Conservation (phyloP, 2,329 filamentous ascomycete species). For the Ascocoryne sarcoides region DNA sequence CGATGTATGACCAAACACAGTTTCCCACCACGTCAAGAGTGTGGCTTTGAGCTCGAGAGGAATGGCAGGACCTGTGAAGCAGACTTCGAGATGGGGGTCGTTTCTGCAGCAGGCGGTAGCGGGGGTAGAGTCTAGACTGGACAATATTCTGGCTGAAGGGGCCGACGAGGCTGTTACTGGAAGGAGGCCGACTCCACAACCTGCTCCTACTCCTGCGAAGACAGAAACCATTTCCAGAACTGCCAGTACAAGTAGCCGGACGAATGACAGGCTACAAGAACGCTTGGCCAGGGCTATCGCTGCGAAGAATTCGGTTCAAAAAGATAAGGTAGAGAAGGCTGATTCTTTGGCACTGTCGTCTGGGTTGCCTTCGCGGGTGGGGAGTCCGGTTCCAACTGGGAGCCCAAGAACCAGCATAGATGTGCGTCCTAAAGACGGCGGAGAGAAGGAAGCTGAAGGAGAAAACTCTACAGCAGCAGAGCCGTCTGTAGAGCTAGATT, state of each 20-base stretch:
- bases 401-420: slow-evolving; percentile 38
- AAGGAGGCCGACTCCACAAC: slow-evolving; percentile 9
- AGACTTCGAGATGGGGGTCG: slow-evolving; percentile 72
- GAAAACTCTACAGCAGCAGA: neutral
- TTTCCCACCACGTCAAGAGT: no score
- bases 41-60: no score
- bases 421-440: slow-evolving; percentile 22
- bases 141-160: slow-evolving; percentile 81
- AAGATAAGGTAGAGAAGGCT: slow-evolving; percentile 35
- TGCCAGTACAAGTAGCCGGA: slow-evolving; percentile 51
- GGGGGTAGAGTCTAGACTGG: slow-evolving; percentile 85
- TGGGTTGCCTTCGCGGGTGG: slow-evolving; percentile 39
- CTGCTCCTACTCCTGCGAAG: slow-evolving; percentile 29
- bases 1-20: no score
- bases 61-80: no score
- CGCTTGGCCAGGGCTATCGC: slow-evolving; percentile 81
- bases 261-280: slow-evolving; percentile 81
- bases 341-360: slow-evolving; percentile 41
- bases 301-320: slow-evolving; percentile 45
- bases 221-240: slow-evolving; percentile 40
- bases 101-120: slow-evolving; percentile 87
- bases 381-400: slow-evolving; percentile 41
- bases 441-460: slow-evolving; percentile 9
- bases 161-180: slow-evolving; percentile 35
- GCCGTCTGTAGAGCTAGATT: neutral